Evolutionary conservation across 2,329 filamentous ascomycete species (phyloP).

Genomic region (Rugonectria rugulosa): DNA sequence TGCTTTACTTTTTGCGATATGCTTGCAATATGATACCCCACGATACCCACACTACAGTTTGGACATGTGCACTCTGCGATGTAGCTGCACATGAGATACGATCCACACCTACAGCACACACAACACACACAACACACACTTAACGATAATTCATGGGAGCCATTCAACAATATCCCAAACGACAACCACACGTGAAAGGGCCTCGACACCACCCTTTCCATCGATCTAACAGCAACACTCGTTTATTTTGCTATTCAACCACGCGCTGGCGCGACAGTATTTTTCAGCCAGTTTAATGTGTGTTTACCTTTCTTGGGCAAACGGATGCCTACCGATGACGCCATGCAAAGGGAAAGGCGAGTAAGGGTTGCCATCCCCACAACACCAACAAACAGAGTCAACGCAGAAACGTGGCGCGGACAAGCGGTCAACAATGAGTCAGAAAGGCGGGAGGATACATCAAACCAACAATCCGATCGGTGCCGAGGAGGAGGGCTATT

Average conservation of each 20-base stretch:
- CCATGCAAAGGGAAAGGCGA: slow-evolving; percentile 7
- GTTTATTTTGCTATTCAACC: not conserved
- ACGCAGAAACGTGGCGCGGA: slow-evolving; percentile 7
- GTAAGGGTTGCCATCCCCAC: slow-evolving; percentile 7
- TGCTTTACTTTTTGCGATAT: slow-evolving; percentile 33
- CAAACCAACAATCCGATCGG: slow-evolving; percentile 26
- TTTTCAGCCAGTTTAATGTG: slow-evolving; percentile 11
- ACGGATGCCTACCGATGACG: slow-evolving; percentile 15
- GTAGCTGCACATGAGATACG: slow-evolving; percentile 30
- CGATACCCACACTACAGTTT: slow-evolving; percentile 13
- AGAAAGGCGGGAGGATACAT: slow-evolving; percentile 19
- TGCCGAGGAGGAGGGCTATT: slow-evolving; percentile 23
- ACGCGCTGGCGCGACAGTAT: slow-evolving; percentile 18
- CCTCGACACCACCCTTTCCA: not conserved
- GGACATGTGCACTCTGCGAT: slow-evolving; percentile 30
- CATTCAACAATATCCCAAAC: not conserved
- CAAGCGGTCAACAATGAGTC: slow-evolving; percentile 17
- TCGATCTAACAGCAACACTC: slow-evolving; percentile 1
- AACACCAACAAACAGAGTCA: slow-evolving; percentile 5
- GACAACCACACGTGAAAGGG: not conserved
- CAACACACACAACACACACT: slow-evolving; percentile 17
- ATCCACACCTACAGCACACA: not conserved
- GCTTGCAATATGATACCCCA: slow-evolving; percentile 37
- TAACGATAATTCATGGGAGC: slow-evolving; percentile 23
- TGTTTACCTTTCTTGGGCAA: slow-evolving; percentile 6